Base-by-base conservation (phyloP, 306 rosid species). In the Cucumis hystrix region DNA sequence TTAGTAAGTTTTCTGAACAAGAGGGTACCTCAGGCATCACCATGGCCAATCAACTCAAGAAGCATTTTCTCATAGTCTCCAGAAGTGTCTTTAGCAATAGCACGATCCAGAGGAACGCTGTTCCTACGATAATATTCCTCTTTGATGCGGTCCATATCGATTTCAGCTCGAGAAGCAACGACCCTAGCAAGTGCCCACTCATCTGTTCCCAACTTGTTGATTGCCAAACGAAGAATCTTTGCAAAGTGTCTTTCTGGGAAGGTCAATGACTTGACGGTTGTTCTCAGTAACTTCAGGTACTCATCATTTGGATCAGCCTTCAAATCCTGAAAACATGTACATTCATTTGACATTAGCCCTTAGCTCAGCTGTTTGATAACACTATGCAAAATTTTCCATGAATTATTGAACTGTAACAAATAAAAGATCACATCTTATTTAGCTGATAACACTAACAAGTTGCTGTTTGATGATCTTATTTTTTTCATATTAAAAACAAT, bases 151-250 rank as follows among this genome's bases (percentile, higher is more conserved):
- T 82, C 74, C 92, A 95, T 56, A 80, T 95, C 97, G 75, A 91
- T 80, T 87, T 95, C 99, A 7, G 97, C 96, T 80, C 97, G 84
- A 74, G 96, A 89, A 55, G 96, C 49, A 52, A 92, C 83, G 77
- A 95, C 97, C 83, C 99, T 89, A 15, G 97, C 85, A 39, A 92
- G 96, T 7, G 82, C 97, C 86, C 88, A 55, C 77, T 91, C 99
- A 35, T 95, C 97, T 37, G 97, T 95, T 47, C 99, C 98, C 59
- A 77, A 4, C 86, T 84, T 91, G 85, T 91, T 90, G 79, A 92
- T 80, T 28, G 86, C 92, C 85, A 76, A 75, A 66, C 99, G 80
- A 52, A 88, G 78, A 81, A 85, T 33, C 79, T 92, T 89, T 79
- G 83, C 89, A 25, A 86, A 92, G 75, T 92, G 87, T 77, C 89